Evolutionary conservation across 2,329 filamentous ascomycete species (phyloP).

Genomic region (Colletotrichum liaoningense): DNA sequence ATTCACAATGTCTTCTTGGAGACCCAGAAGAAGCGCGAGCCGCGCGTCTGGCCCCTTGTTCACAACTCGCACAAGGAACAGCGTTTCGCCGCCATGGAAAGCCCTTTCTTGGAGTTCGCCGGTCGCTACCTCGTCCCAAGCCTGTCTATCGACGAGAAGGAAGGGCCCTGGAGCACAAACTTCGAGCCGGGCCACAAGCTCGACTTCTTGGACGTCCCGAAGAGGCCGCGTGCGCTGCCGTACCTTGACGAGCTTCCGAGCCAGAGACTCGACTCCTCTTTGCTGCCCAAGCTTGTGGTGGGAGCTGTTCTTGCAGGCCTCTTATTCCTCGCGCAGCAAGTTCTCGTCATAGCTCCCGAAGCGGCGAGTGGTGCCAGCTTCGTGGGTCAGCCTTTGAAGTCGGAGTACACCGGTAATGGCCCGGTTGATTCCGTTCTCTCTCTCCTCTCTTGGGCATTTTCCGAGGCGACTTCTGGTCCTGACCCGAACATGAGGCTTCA

Average conservation of each 20-base stretch:
- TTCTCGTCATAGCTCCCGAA: background rate
- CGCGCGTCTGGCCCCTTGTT: conserved; percentile 30
- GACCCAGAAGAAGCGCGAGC: conserved; percentile 37
- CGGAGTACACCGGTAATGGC: background rate
- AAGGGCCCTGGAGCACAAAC: background rate
- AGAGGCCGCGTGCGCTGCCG: conserved; percentile 27
- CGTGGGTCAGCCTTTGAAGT: background rate
- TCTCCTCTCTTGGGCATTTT: background rate
- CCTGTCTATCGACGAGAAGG: conserved; percentile 8
- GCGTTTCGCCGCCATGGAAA: conserved; percentile 37
- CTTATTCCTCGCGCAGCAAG: conserved; percentile 1
- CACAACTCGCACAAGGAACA: conserved; percentile 36
- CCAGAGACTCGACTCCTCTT: background rate
- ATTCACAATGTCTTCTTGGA: conserved; percentile 33
- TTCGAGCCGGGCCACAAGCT: conserved; percentile 11
- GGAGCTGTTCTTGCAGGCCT: background rate
- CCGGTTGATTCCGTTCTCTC: background rate
- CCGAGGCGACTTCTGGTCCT: background rate
- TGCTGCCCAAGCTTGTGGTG: background rate
- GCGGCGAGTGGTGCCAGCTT: background rate
- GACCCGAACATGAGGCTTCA: background rate
- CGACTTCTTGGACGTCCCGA: conserved; percentile 25
- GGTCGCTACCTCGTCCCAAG: background rate
- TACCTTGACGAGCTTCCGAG: conserved; percentile 37
- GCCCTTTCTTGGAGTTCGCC: conserved; percentile 17